A percentile compares a stretch with the other conserved stretches of the same genome.
phyloP scores from a whole-genome alignment of 768 basidiomycete species.

The Scleroderma citrinum region DNA sequence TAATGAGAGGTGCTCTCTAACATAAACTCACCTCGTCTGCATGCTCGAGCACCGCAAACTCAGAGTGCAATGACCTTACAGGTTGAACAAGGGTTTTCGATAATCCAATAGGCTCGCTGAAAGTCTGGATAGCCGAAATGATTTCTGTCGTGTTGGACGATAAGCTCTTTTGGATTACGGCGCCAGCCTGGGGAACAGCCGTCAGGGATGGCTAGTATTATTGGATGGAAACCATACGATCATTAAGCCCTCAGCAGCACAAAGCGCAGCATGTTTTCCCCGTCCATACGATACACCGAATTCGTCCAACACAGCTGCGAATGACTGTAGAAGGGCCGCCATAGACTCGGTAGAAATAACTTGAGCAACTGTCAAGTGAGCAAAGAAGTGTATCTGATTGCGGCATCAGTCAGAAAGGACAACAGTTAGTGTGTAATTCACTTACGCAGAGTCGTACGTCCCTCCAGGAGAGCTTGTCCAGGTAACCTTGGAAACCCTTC shows the following conservation, averaged over 20 bases:
- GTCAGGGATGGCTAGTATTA: not conserved
- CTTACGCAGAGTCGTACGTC: constrained; percentile 84
- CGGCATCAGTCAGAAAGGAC: constrained; percentile 6
- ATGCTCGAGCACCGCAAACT: constrained; percentile 38
- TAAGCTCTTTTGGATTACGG: constrained; percentile 54
- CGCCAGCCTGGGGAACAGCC: constrained; percentile 49
- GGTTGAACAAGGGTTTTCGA: constrained; percentile 67
- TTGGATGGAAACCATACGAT: constrained; percentile 41
- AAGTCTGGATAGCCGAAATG: constrained; percentile 65
- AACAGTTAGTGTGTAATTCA: not conserved
- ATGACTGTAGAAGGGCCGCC: constrained; percentile 74
- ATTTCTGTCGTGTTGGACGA: constrained; percentile 59
- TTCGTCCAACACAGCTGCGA: constrained; percentile 82
- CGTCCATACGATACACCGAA: constrained; percentile 84
- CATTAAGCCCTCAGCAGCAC: constrained; percentile 77
- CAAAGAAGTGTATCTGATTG: constrained; percentile 85
- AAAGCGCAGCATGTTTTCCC: constrained; percentile 73
- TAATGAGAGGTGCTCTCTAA: constrained; percentile 1
- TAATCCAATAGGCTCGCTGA: constrained; percentile 53
- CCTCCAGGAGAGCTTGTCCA: constrained; percentile 89
- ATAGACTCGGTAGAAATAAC: constrained; percentile 76
- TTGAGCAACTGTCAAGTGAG: constrained; percentile 73
- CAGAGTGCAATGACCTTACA: constrained; percentile 44
- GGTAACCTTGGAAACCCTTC: constrained; percentile 82
- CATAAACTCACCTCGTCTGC: constrained; percentile 52